A percentile compares a stretch with the other conserved stretches of the same genome.
Evolutionary conservation across 306 rosid genomes (phyloP).

Genomic region (Cicer bijugum): DNA sequence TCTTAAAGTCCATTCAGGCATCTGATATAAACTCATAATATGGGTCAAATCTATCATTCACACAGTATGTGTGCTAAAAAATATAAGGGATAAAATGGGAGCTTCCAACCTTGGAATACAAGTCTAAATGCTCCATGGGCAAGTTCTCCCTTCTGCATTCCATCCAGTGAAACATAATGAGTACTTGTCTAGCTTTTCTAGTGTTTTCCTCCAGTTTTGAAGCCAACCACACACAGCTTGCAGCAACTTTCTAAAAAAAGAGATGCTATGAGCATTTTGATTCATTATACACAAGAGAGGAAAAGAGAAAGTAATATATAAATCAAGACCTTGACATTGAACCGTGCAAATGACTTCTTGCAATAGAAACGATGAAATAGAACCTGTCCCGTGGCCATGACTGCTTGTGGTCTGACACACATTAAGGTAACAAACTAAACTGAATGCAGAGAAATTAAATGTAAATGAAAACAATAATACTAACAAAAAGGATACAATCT

Average conservation of each 20-base stretch:
- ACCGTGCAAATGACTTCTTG: slow-evolving; percentile 93
- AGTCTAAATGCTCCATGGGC: slow-evolving; percentile 79
- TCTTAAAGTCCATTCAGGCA: neutral
- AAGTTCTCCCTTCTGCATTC: slow-evolving; percentile 92
- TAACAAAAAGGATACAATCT: slow-evolving; percentile 59
- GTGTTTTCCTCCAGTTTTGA: slow-evolving; percentile 93
- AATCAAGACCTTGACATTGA: slow-evolving; percentile 77
- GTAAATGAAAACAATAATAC: slow-evolving; percentile 3
- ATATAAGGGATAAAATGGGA: slow-evolving; percentile 13
- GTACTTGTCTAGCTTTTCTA: slow-evolving; percentile 88
- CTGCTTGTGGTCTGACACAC: slow-evolving; percentile 83
- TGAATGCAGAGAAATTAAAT: neutral
- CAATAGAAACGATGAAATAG: slow-evolving; percentile 93
- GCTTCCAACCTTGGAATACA: slow-evolving; percentile 74
- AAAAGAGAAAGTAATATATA: neutral
- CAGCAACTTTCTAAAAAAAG: slow-evolving; percentile 86
- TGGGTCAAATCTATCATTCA: neutral
- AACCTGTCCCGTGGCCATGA: slow-evolving; percentile 98
- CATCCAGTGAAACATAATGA: slow-evolving; percentile 91
- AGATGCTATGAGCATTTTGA: slow-evolving; percentile 12
- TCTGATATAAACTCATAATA: neutral
- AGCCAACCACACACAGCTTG: slow-evolving; percentile 97
- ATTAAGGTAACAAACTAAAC: slow-evolving; percentile 44
- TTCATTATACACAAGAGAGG: slow-evolving; percentile 10
- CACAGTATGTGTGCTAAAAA: neutral